These are phyloP conservation scores for Cladophialophora bantiana DNA, from an alignment of 2,329 filamentous ascomycete genomes.

Conservation along the genomic window DNA sequence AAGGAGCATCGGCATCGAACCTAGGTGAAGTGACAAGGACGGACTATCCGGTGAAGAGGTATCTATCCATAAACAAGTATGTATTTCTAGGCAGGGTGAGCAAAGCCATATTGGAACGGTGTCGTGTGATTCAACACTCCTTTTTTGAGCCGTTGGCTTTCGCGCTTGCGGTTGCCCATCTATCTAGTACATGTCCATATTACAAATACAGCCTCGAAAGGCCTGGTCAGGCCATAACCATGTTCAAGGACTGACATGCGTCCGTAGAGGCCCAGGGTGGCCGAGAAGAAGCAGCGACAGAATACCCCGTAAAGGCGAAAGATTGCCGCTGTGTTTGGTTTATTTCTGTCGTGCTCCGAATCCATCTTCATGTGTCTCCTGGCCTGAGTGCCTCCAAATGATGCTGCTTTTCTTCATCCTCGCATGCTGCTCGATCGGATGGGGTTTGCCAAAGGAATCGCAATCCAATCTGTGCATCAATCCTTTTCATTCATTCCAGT, in stretches of 20 bases:
- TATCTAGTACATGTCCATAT: neutral
- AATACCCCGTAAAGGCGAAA: neutral
- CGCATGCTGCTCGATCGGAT: neutral
- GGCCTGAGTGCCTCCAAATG: neutral
- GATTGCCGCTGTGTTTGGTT: neutral
- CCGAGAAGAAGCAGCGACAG: neutral
- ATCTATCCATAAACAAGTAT: no score
- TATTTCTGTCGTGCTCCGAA: neutral
- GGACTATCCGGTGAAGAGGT: no score
- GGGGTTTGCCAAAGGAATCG: no score
- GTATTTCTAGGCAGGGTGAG: no score
- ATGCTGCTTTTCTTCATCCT: neutral
- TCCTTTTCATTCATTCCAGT: no score
- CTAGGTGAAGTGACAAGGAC: no score
- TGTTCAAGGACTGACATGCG: neutral
- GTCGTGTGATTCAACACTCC: neutral
- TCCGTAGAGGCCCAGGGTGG: neutral
- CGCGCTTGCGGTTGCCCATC: neutral
- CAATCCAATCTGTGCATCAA: neutral
- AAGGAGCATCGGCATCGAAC: no score
- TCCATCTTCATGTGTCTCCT: neutral
- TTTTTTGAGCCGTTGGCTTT: neutral
- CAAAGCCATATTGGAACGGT: neutral
- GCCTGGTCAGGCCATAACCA: neutral
- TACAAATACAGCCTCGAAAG: slow-evolving; percentile 1